Evolutionary conservation across 768 basidiomycete species (phyloP), one percentile per base, ranked within the genome.

Genomic region (Mycena crocata): DNA sequence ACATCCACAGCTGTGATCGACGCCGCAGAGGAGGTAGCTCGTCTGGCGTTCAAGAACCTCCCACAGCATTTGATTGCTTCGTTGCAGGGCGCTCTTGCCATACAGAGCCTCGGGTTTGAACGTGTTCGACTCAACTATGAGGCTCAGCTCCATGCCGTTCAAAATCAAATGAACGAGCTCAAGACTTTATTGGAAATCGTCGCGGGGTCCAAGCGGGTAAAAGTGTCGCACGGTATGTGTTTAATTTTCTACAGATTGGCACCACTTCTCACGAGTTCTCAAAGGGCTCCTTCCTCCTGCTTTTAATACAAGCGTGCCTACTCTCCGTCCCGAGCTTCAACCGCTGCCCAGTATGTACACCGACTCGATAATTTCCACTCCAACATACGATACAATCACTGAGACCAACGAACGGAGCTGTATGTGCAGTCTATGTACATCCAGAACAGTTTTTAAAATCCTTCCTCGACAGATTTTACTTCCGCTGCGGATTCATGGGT

Each of bases 21-120:
- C 39, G 34, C 44, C 1, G 45, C 39, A 5, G 61, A 54, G 23
- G 50, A 37, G 8, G 31, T 12, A 6, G 39, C 31, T 21, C 35
- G 21, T 13, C 50, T 54, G 4, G 58, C 58, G 15, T 39, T 59
- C 19, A 10, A 59, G 30, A 59, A 59, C 35, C 37, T 54, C 7
- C 61, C 61, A 1, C 50, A 62, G 42, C 34, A 62, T 54, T 26
- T 62, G 14, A 42, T 54, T 9, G 45, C 32, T 0, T 48, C 45
- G 1, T 1, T 59, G 46, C 45, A 37, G 19, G 45, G 57, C 15
- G 57, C 45, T 26, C n/a, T 59, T 9, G 57, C 57, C 1, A 58
- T 45, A 15, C 57, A 59, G 57, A 48, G 37, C 34, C 45, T 59
- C 0, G 44, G 6, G 15, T 37, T 59, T 28, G 45, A 49, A 39